phyloP scores from a whole-genome alignment of 805 yeast genomes.

The Starmerella asiatica region DNA sequence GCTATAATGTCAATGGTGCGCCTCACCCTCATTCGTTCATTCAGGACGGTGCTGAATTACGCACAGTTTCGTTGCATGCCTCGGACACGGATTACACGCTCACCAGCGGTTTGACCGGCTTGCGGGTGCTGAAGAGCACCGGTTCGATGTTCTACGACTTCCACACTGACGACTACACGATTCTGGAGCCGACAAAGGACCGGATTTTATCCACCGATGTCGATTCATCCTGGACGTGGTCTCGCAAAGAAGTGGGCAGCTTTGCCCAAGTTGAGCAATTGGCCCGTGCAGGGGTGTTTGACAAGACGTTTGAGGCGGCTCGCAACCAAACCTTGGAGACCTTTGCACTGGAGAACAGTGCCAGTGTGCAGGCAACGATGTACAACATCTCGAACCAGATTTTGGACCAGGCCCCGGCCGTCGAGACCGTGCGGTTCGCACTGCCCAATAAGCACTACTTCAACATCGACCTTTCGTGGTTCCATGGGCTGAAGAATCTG shows the following conservation, averaged over 20 bases:
- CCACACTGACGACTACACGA: constrained; percentile 78
- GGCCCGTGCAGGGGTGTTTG: constrained; percentile 41
- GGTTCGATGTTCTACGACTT: constrained; percentile 87
- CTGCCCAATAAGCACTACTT: constrained; percentile 91
- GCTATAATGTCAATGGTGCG: constrained; percentile 59
- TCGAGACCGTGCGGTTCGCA: constrained; percentile 54
- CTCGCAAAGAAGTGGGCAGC: constrained; percentile 31
- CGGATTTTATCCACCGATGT: constrained; percentile 81
- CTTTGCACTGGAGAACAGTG: constrained; percentile 75
- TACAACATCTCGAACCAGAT: constrained; percentile 76
- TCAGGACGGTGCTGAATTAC: constrained; percentile 73
- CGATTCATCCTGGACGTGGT: constrained; percentile 59
- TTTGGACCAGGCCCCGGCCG: constrained; percentile 41
- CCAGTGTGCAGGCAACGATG: constrained; percentile 97
- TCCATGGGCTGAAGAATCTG: constrained; percentile 55
- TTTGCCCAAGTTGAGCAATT: constrained; percentile 17
- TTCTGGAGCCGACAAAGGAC: constrained; percentile 68
- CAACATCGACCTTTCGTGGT: constrained; percentile 66
- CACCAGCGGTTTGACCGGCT: constrained; percentile 58
- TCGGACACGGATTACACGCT: constrained; percentile 33
- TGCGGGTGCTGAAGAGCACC: constrained; percentile 78
- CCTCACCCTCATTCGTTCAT: constrained; percentile 71
- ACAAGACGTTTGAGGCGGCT: constrained; percentile 47
- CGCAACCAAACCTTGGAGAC: constrained; percentile 55
- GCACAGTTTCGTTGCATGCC: constrained; percentile 34